Evolutionary conservation across 2,329 filamentous ascomycete genomes (phyloP).

Genomic region (Dendryphion nanum): DNA sequence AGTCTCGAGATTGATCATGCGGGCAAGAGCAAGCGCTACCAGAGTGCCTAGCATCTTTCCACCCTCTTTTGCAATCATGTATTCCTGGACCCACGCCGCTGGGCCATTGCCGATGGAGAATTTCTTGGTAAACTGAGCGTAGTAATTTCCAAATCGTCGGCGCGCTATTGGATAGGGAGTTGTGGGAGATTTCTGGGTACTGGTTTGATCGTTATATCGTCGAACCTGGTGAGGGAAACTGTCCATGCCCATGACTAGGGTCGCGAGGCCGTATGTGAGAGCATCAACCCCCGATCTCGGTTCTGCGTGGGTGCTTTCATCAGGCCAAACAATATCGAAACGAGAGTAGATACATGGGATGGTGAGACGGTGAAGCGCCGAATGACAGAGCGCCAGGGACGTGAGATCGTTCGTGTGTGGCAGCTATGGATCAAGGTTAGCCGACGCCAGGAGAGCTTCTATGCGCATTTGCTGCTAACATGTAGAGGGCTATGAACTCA

Average conservation of each 20-base stretch:
- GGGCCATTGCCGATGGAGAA: conserved; percentile 85
- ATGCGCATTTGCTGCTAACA: too few species aligned
- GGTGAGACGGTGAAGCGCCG: conserved; percentile 70
- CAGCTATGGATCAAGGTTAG: conserved; percentile 50
- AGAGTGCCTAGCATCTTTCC: conserved; percentile 88
- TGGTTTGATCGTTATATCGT: conserved; percentile 15
- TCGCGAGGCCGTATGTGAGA: conserved; percentile 77
- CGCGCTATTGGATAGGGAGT: conserved; percentile 33
- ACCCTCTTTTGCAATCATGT: conserved; percentile 77
- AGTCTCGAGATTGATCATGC: conserved; percentile 77
- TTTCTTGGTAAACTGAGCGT: conserved; percentile 75
- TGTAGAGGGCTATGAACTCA: conserved; percentile 45
- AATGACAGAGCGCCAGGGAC: conserved; percentile 74
- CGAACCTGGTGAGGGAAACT: conserved; percentile 53
- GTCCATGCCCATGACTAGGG: conserved; percentile 71
- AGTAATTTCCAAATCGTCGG: conserved; percentile 66
- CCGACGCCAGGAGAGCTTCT: too few species aligned
- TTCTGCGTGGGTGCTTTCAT: conserved; percentile 62
- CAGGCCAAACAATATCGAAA: conserved; percentile 88
- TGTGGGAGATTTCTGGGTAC: background rate
- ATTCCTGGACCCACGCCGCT: conserved; percentile 74
- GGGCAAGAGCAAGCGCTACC: conserved; percentile 73
- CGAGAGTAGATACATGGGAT: conserved; percentile 79
- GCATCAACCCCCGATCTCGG: conserved; percentile 75
- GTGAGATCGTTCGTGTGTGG: conserved; percentile 81